Conservation (phyloP, 164 flowering plant species). For the Magnolia officinalis region DNA sequence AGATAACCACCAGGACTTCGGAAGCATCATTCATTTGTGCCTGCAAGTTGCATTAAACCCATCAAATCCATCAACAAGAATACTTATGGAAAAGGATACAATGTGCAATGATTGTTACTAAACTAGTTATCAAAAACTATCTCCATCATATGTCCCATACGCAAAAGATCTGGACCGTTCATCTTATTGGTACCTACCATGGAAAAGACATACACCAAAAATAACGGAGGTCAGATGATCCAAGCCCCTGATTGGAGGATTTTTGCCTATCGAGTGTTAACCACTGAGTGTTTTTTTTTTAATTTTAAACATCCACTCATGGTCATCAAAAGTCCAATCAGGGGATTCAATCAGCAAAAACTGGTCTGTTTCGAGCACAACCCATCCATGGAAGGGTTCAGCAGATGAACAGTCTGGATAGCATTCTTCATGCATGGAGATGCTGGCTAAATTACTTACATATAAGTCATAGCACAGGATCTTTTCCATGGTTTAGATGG, state of each 20-base stretch:
- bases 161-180: too few relatives aligned
- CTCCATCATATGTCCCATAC: not conserved
- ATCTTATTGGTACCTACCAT: too few relatives aligned
- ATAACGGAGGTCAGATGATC: too few relatives aligned
- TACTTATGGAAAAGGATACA: not conserved
- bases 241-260: not conserved
- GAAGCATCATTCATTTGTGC: conserved; percentile 99
- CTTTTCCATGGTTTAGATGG: too few relatives aligned
- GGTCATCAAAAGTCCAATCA: not conserved
- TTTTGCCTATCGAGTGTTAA: too few relatives aligned
- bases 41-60: conserved; percentile 34
- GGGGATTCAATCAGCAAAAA: not conserved
- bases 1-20: conserved; percentile 87
- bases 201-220: too few relatives aligned
- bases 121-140: not conserved
- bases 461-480: too few relatives aligned
- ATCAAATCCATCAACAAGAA: conserved; percentile 11
- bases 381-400: not conserved
- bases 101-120: not conserved
- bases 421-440: too few relatives aligned
- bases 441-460: too few relatives aligned
- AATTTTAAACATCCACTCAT: too few relatives aligned
- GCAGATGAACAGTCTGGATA: too few relatives aligned
- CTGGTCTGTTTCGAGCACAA: not conserved
- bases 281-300: too few relatives aligned